Conservation (phyloP, 305 asterid species). For the Solanum aculeatissimum region DNA sequence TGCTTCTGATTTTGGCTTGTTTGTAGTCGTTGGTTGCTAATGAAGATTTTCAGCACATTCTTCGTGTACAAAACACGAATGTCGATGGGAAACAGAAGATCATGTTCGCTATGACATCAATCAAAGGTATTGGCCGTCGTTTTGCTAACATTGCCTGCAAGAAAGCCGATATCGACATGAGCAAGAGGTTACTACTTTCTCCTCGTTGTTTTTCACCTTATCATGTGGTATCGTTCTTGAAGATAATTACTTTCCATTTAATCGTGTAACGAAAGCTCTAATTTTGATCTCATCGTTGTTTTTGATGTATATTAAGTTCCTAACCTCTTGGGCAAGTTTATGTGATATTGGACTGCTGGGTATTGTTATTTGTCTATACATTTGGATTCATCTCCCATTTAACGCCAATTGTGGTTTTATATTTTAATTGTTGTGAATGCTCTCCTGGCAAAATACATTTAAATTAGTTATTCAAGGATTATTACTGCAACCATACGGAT, state of each 20-base stretch:
- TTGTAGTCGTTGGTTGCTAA: conserved; percentile 49
- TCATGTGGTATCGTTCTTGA: neutral
- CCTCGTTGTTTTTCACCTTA: neutral
- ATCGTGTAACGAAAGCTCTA: neutral
- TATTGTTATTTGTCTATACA: neutral
- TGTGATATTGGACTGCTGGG: neutral
- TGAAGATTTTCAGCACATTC: conserved; percentile 60
- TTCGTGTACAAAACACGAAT: conserved; percentile 51
- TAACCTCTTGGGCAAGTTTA: neutral
- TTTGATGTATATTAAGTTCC: neutral
- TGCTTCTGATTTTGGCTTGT: neutral
- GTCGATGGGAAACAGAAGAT: conserved; percentile 63
- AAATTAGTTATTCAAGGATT: neutral
- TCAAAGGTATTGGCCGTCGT: conserved; percentile 12
- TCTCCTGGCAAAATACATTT: neutral
- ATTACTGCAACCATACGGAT: neutral
- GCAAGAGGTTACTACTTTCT: neutral
- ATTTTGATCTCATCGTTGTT: neutral
- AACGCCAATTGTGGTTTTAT: neutral
- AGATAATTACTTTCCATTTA: neutral
- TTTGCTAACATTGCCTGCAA: conserved; percentile 7
- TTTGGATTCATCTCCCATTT: neutral
- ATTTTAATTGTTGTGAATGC: neutral
- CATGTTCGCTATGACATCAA: conserved; percentile 34
- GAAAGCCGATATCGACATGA: conserved; percentile 8